Base-by-base conservation (phyloP, 2,329 filamentous ascomycete genomes). In the Dothideomycetes sp. region DNA sequence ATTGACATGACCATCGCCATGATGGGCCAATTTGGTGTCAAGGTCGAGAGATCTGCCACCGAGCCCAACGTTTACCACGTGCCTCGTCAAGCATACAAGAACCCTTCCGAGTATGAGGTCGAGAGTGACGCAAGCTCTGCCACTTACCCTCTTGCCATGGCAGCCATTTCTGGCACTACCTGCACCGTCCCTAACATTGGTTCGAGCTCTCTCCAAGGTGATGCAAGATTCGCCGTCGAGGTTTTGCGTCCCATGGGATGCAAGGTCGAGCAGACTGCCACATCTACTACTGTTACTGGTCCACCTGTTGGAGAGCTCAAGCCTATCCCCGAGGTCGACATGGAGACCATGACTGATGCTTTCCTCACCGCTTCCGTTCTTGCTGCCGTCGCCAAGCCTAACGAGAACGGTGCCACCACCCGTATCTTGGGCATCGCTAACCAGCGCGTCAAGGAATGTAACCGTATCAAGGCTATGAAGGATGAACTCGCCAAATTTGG, bases 321-420 rank as follows among this genome's bases (percentile, higher is more conserved):
- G 51, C 81, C 84, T 1, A 67, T 98, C 10, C 67, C 78, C 13
- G 82, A 89, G 45, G 79, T 98, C 19, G 88, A 98, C 55, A 98
- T 98, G 91, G 91, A 96, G 61, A 84, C 89, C 1, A 98, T 98
- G 91, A 98, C 91, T 0, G 91, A 98, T 62, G 91, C 91, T 34
- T 98, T 98, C 70, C 71, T 98, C 38, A 95, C 88, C 4, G 91
- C 91, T 13, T 93, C 87, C 2, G 87, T 94, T 4, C 73, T 98
- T 33, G 91, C 87, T 18, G 91, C 91, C 24, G 85, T 94, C 30
- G 87, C 89, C 8, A 78, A 74, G 11, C 85, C 84, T 2, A 79
- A 78, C 36, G 67, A 65, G 37, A 59, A 62, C 7, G 72, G 69
- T 25, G 66, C 66, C 32, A 81, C 77, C 2, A 98, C 91, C 0